Evolutionary conservation across 371 early-diverging fungal species (phyloP), one percentile per base, ranked within the genome.

Genomic region (Mucor circinelloides): DNA sequence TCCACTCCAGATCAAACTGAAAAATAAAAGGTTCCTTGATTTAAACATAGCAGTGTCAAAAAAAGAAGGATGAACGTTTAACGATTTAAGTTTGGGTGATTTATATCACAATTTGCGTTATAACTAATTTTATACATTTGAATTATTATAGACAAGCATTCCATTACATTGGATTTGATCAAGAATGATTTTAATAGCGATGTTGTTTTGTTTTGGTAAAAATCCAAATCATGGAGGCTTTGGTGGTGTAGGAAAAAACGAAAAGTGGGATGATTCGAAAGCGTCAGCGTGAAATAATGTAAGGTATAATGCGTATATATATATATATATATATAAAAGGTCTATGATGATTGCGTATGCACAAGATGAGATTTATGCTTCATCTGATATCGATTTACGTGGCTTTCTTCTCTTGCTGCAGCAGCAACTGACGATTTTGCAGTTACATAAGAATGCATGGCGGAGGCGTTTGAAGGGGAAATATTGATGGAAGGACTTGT

Each of bases 401-500:
- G 23, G 23, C 4, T 57, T 58, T 23, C 58, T 31, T 19, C 13
- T 63, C 5, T 54, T 27, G 6, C 23, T 44, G 30, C 44, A 23
- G 17, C 65, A 64, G n/a, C 58, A 64, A n/a, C 5, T 57, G 6
- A 44, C 44, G 3, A 27, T 21, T 15, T 42, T 60, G 13, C 40
- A 3, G 13, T 28, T 8, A 6, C 8, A 23, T 15, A 21, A 15
- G 0, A 57, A 15, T 58, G 31, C 44, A 56, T 42, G 9, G 8
- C 48, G 57, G 7, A 64, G n/a, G 10, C 50, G 13, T 12, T 60
- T 52, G 19, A 54, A 23, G 6, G 60, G 28, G 15, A 67, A 42
- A 44, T 67, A 67, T 17, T 55, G 55, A 25, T 56, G 36, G 8
- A 67, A 46, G 0, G 70, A 32, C 38, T 66, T 67, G 31, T 71